These are phyloP conservation scores for Plectosphaerella sp. DNA, from an alignment of 2,329 filamentous ascomycete species.

Conservation along the genomic window DNA sequence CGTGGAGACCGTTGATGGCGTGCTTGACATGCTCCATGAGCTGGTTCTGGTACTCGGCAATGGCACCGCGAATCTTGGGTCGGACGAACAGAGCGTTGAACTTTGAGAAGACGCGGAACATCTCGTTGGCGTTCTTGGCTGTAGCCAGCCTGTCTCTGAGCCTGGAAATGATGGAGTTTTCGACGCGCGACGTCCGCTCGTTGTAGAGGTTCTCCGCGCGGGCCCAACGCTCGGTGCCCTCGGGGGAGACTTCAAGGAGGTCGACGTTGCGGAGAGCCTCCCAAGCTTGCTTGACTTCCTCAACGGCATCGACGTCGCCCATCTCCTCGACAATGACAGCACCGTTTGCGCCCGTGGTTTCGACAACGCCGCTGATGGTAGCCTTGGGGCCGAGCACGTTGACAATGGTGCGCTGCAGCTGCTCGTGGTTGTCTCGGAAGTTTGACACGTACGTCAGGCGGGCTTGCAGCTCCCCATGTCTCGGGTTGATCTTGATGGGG, in stretches of 20 bases:
- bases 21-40: slow-evolving; percentile 97
- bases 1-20: slow-evolving; percentile 88
- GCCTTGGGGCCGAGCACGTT: slow-evolving; percentile 85
- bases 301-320: slow-evolving; percentile 93
- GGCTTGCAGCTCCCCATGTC: slow-evolving; percentile 84
- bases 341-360: slow-evolving; percentile 50
- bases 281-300: slow-evolving; percentile 94
- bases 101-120: slow-evolving; percentile 99
- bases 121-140: slow-evolving; percentile 96
- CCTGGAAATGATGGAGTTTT: slow-evolving; percentile 97
- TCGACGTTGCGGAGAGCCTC: slow-evolving; percentile 92
- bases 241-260: slow-evolving; percentile 82
- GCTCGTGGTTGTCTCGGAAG: slow-evolving; percentile 96
- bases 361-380: slow-evolving; percentile 48
- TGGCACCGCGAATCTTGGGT: slow-evolving; percentile 97
- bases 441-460: slow-evolving; percentile 89
- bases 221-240: slow-evolving; percentile 89
- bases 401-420: slow-evolving; percentile 91
- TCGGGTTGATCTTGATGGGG: slow-evolving; percentile 89
- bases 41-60: slow-evolving; percentile 96
- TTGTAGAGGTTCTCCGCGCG: slow-evolving; percentile 96
- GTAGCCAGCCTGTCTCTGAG: slow-evolving; percentile 89
- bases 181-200: slow-evolving; percentile 91
- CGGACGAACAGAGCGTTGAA: slow-evolving; percentile 98
- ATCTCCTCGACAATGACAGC: slow-evolving; percentile 84